Conservation (phyloP, 345 rosid genomes). For the Mangifera indica region DNA sequence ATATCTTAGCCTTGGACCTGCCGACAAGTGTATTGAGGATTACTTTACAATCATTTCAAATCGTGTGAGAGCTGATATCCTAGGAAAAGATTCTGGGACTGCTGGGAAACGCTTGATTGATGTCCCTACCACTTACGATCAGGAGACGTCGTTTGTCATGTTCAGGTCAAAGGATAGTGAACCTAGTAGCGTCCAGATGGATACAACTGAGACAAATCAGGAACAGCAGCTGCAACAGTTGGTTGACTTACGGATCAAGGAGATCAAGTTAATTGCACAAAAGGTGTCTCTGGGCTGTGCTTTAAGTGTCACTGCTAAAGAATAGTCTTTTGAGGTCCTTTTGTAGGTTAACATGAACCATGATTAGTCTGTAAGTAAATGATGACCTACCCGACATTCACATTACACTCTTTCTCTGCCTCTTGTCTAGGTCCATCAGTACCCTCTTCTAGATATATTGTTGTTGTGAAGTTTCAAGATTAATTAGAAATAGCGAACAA, state of each 20-base stretch:
- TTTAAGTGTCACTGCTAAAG: not conserved
- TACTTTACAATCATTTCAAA: constrained; percentile 51
- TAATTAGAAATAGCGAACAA: no score
- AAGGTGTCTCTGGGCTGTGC: constrained; percentile 37
- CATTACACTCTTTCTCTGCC: no score
- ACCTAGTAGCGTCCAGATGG: constrained; percentile 46
- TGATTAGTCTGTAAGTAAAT: constrained; percentile 14
- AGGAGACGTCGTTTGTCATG: constrained; percentile 76
- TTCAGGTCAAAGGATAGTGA: constrained; percentile 47
- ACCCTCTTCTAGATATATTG: no score
- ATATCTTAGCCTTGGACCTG: constrained; percentile 57
- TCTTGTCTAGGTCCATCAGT: no score
- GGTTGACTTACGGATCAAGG: constrained; percentile 72
- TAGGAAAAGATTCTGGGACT: constrained; percentile 73
- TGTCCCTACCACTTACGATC: constrained; percentile 46
- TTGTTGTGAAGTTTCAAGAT: no score
- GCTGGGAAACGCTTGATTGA: constrained; percentile 70
- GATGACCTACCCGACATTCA: no score
- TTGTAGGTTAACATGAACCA: constrained; percentile 2
- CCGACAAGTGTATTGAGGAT: constrained; percentile 64
- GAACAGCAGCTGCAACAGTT: constrained; percentile 79
- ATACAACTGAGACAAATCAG: constrained; percentile 51
- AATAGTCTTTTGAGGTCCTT: not conserved
- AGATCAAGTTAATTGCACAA: constrained; percentile 67
- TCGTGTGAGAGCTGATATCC: constrained; percentile 64